Conservation (phyloP, 495 filamentous ascomycete genomes). For the Penicillium ochrochloron region DNA sequence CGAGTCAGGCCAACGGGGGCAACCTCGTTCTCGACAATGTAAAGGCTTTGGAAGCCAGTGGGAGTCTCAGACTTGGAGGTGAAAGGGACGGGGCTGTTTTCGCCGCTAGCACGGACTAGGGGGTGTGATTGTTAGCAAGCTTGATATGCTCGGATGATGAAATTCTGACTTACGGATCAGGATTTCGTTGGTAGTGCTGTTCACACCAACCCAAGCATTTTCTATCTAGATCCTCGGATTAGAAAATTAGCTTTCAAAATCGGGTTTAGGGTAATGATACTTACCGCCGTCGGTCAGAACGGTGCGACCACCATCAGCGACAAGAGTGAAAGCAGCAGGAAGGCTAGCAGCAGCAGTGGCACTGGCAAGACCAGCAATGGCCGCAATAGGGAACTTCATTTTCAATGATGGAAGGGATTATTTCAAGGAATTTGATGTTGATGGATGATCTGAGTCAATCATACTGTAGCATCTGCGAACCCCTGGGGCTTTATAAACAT, state of each 20-base stretch:
- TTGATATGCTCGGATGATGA: neutral
- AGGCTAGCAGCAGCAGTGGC: slow-evolving; percentile 34
- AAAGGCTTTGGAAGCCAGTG: slow-evolving; percentile 40
- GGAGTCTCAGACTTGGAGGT: slow-evolving; percentile 31
- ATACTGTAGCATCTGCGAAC: neutral
- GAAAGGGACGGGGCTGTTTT: slow-evolving; percentile 30
- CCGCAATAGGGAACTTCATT: slow-evolving; percentile 42
- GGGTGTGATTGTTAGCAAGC: neutral
- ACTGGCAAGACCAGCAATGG: slow-evolving; percentile 32
- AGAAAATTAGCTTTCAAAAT: neutral
- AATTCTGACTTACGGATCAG: slow-evolving; percentile 32
- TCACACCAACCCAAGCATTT: slow-evolving; percentile 32
- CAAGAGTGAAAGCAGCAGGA: slow-evolving; percentile 39
- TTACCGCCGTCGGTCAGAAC: slow-evolving; percentile 42
- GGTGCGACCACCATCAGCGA: slow-evolving; percentile 37
- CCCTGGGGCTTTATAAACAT: neutral
- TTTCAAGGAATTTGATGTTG: neutral
- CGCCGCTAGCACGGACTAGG: slow-evolving; percentile 24
- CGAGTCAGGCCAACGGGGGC: slow-evolving; percentile 33
- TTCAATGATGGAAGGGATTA: neutral
- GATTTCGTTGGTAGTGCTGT: slow-evolving; percentile 29
- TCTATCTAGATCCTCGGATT: slow-evolving; percentile 9
- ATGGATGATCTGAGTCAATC: neutral
- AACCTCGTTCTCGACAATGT: slow-evolving; percentile 31
- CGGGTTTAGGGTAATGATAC: neutral